Evolutionary conservation across 208 protist genomes (phyloP), one percentile per base, ranked within the genome.

Genomic region (Acanthamoeba quina): DNA sequence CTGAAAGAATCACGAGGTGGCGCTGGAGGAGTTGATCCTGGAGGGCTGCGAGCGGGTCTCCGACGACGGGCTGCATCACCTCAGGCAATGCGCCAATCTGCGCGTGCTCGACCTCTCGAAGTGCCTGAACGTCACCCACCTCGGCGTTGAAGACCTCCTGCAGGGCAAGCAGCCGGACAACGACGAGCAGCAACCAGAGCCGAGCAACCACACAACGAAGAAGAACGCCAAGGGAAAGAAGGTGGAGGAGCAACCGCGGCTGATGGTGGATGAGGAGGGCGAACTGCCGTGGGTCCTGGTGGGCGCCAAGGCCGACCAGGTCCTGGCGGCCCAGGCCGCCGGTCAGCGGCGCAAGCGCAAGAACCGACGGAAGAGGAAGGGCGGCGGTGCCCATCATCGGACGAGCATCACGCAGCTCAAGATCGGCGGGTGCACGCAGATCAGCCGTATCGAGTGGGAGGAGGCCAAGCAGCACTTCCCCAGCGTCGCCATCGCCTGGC

Each of bases 361-460:
- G 24, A 54, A 85, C 7, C 78, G n/a, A 86, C 78, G 78, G 52
- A 31, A 37, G 7, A 24, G 49, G 29, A 60, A 64, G 1, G 5
- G 47, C 4, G 47, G 78, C 29, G 78, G 17, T 41, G 64, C n/a
- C 64, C 64, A 72, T 26, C 78, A 72, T 26, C 78, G 78, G 9
- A 64, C 78, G 15, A 86, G 78, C 78, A 58, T 86, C 49, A 86
- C 41, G n/a, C 78, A 86, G 49, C 78, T 86, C 49, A 86, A 86
- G 47, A n/a, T 86, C 15, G 78, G 78, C 7, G 78, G 78, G 26
- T 86, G 78, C 52, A 4, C 49, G n/a, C 78, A 15, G n/a, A 86
- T 86, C 78, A 86, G 49, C 29, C 78, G 52, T 49, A 44, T 31
- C 31, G 78, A 64, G 21, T 86, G 78, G 78, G 78, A 86, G 72